A percentile compares a stretch with the other conserved stretches of the same genome.
These are phyloP conservation scores for Phytophthora cactorum DNA, from an alignment of 352 stramenopile species.

Conservation along the genomic window DNA sequence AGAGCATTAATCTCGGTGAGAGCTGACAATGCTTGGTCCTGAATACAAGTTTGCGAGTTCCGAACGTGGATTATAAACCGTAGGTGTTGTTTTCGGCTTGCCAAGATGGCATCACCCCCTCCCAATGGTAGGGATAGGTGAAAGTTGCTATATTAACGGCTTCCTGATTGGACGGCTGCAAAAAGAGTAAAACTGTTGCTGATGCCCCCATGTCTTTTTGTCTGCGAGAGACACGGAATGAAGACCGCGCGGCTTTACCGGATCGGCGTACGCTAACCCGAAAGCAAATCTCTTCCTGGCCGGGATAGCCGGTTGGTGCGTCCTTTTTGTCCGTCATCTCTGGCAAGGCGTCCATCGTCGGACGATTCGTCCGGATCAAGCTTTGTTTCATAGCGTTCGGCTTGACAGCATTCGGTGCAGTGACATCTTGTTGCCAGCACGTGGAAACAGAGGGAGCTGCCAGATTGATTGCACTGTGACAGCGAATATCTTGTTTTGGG, in stretches of 20 bases:
- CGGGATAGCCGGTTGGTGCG: slow-evolving; percentile 5
- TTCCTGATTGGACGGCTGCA: background rate
- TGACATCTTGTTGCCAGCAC: too few relatives aligned
- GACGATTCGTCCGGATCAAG: background rate
- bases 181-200: background rate
- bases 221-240: slow-evolving; percentile 15
- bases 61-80: too few relatives aligned
- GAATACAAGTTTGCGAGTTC: too few relatives aligned
- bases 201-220: slow-evolving; percentile 21
- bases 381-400: background rate
- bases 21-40: too few relatives aligned
- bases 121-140: too few relatives aligned
- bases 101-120: too few relatives aligned
- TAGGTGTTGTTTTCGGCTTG: too few relatives aligned
- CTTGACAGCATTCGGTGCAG: background rate
- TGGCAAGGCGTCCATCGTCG: background rate
- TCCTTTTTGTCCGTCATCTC: background rate
- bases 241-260: slow-evolving; percentile 17
- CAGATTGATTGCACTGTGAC: background rate
- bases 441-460: background rate
- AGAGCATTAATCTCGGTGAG: too few relatives aligned
- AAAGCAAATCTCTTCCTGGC: slow-evolving; percentile 21
- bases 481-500: background rate
- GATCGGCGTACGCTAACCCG: background rate
- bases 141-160: too few relatives aligned